Base-by-base conservation (phyloP, 805 yeast genomes). In the Nakazawaea holstii region DNA sequence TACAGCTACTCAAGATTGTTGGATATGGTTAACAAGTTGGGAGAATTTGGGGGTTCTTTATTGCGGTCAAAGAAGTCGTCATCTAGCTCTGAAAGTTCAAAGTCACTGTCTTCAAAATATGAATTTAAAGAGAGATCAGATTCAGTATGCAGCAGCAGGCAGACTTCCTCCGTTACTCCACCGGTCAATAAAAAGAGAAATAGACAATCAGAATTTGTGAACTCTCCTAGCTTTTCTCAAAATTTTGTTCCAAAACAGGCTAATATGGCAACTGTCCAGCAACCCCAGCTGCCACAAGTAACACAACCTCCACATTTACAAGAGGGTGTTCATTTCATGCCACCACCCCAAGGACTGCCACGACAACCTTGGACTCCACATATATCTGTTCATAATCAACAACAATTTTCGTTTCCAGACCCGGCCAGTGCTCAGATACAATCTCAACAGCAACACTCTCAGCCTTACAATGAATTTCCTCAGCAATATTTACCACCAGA, bases 11-110 rank as follows among this genome's bases (percentile, higher is more conserved):
- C 13, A 8, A 41, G 15, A 26, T 41, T 46, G 15, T 11, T 14
- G 17, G 39, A 41, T 7, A 24, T 46, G 42, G 41, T 46, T n/a
- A 33, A 17, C 20, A 20, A 28, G 7, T 39, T 45, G 13, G 49
- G 49, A n/a, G 11, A 24, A 28, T 20, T 31, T 15, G 46, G 39
- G n/a, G 35, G 20, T 2, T 36, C 32, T 7, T 41, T 46, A 28
- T 37, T 46, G 30, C 32, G 35, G 20, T 10, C 26, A 10, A 30
- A 40, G 15, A n/a, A 40, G 14, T 26, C 26, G 7, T 27, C 31
- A 7, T 39, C 31, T 11, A 14, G 41, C 13, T 4, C 29, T 15
- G 32, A 39, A 13, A 14, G 33, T 15, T 27, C 41, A 13, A 27
- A 20, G 14, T 27, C 33, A 8, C 33, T 14, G 10, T 14, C 20